A percentile compares a stretch with the other conserved stretches of the same genome.
Evolutionary conservation across 331 rosid species (phyloP).

Genomic region (Pyrus hybrid): DNA sequence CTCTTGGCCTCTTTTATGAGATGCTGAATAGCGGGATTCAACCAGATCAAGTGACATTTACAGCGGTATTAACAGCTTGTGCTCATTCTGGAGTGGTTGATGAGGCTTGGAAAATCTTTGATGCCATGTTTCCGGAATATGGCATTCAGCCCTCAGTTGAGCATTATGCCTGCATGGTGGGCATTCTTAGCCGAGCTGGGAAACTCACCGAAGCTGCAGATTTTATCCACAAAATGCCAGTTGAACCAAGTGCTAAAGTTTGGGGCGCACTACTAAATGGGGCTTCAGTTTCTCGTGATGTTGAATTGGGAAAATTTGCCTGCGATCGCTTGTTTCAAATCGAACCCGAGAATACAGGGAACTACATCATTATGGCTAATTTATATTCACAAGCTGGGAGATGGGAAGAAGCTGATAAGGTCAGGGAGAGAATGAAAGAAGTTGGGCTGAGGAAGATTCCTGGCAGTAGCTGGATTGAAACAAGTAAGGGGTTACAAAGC

Average conservation of each 20-base stretch:
- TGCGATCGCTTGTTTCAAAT: constrained; percentile 54
- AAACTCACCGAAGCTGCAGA: constrained; percentile 61
- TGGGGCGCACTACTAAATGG: constrained; percentile 90
- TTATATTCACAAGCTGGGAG: constrained; percentile 67
- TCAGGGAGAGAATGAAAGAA: constrained; percentile 53
- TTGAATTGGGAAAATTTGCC: constrained; percentile 58
- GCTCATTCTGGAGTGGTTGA: constrained; percentile 70
- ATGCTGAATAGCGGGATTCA: constrained; percentile 57
- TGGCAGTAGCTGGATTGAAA: constrained; percentile 78
- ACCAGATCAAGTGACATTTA: constrained; percentile 69
- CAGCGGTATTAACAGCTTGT: constrained; percentile 61
- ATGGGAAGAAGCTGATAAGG: constrained; percentile 67
- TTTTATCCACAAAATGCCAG: constrained; percentile 57
- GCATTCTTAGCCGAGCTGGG: constrained; percentile 78
- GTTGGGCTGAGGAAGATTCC: constrained; percentile 64
- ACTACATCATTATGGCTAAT: constrained; percentile 76
- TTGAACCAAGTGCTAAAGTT: constrained; percentile 70
- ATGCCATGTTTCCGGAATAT: constrained; percentile 33
- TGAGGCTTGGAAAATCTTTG: constrained; percentile 73
- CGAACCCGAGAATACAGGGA: constrained; percentile 82
- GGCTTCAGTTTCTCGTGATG: constrained; percentile 66
- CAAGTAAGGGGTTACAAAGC: constrained; percentile 32
- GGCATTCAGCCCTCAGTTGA: constrained; percentile 63
- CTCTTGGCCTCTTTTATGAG: constrained; percentile 48
- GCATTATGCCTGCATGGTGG: constrained; percentile 90